Evolutionary conservation across 2,329 filamentous ascomycete species (phyloP).

Genomic region (Xylaria sp.): DNA sequence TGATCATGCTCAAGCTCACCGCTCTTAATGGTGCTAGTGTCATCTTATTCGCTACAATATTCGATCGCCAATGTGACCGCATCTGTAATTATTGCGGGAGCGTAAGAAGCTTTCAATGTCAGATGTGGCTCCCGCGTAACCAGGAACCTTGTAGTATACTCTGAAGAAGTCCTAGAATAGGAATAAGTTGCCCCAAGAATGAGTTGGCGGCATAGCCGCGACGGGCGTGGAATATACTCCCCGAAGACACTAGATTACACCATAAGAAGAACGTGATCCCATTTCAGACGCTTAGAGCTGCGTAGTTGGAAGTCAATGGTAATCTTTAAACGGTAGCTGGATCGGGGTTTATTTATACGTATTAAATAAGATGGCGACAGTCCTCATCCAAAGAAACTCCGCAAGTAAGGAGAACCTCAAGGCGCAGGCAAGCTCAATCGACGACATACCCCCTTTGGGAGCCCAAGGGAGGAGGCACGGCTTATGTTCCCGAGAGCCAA

Average conservation of each 20-base stretch:
- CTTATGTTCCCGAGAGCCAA: slow-evolving; percentile 48
- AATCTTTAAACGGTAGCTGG: background rate
- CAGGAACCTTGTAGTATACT: background rate
- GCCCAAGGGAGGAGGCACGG: slow-evolving; percentile 44
- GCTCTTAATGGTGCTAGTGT: background rate
- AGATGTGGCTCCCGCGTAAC: background rate
- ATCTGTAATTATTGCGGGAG: background rate
- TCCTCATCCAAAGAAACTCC: slow-evolving; percentile 31
- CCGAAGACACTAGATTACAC: background rate
- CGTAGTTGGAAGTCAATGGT: background rate
- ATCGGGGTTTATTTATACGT: background rate
- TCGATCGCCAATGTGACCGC: background rate
- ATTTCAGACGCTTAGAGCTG: background rate
- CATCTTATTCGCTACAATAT: background rate
- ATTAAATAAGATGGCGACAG: slow-evolving; percentile 37
- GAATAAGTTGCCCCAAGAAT: background rate
- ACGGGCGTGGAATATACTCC: background rate
- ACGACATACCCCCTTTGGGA: slow-evolving; percentile 41
- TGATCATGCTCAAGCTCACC: slow-evolving; percentile 6
- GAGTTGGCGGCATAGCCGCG: background rate
- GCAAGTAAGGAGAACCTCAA: slow-evolving; percentile 34
- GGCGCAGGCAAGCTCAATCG: slow-evolving; percentile 37
- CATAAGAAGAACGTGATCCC: background rate
- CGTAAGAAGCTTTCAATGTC: background rate
- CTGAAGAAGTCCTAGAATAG: background rate